These are phyloP conservation scores for Linanthus parryae DNA, from an alignment of 148 eudicot genomes.

Conservation along the genomic window DNA sequence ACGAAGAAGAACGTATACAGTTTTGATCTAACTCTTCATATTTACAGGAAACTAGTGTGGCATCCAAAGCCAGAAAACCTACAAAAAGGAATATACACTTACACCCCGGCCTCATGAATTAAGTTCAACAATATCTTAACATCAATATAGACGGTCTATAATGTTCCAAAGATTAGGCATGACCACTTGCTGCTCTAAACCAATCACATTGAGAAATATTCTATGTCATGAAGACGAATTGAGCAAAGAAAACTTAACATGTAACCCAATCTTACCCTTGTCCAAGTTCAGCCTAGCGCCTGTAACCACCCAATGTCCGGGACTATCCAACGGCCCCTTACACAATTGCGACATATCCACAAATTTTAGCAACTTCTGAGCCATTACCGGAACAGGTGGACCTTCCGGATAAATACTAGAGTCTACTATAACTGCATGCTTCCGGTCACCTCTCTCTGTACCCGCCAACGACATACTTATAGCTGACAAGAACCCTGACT, in stretches of 20 bases:
- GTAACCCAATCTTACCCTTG: constrained; percentile 53
- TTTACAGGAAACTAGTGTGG: too few species aligned
- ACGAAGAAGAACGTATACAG: too few species aligned
- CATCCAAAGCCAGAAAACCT: too few species aligned
- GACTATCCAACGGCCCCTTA: constrained; percentile 61
- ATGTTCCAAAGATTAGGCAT: too few species aligned
- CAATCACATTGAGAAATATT: too few species aligned
- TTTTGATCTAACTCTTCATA: too few species aligned
- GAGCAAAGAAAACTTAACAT: constrained; percentile 67
- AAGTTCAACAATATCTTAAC: too few species aligned
- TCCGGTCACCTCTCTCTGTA: constrained; percentile 31
- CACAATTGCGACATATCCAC: constrained; percentile 56
- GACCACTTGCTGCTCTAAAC: too few species aligned
- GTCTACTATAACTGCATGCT: constrained; percentile 44
- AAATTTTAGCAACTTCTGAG: constrained; percentile 50
- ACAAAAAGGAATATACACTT: too few species aligned
- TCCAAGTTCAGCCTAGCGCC: constrained; percentile 65
- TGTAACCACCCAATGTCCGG: constrained; percentile 81
- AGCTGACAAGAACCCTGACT: constrained; percentile 32
- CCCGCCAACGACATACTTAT: constrained; percentile 37
- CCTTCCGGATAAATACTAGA: constrained; percentile 66
- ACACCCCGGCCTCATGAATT: too few species aligned
- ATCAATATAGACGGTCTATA: too few species aligned
- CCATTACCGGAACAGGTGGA: constrained; percentile 59
- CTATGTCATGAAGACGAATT: too few species aligned